Evolutionary conservation across 164 flowering plant species (phyloP).

Genomic region (Brasenia schreberi): DNA sequence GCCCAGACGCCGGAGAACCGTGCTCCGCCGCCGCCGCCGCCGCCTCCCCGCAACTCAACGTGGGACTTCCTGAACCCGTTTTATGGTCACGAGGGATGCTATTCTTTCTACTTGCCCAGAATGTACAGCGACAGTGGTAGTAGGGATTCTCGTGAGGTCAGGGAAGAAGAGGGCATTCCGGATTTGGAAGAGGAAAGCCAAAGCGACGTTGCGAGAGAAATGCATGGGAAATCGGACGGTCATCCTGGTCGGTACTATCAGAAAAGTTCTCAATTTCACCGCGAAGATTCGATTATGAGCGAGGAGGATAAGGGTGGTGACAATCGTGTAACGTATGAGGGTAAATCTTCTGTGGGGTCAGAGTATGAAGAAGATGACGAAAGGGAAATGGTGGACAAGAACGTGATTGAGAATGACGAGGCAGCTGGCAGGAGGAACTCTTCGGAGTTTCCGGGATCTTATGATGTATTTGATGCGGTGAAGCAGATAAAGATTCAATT

Average conservation of each 20-base stretch:
- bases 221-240: slow-evolving; percentile 38
- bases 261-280: neutral
- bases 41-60: slow-evolving; percentile 55
- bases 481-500: slow-evolving; percentile 62
- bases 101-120: slow-evolving; percentile 38
- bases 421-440: slow-evolving; percentile 26
- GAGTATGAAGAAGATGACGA: slow-evolving; percentile 17
- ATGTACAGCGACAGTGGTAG: slow-evolving; percentile 11
- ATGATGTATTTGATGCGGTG: slow-evolving; percentile 37
- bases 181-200: slow-evolving; percentile 77
- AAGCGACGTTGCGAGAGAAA: slow-evolving; percentile 74
- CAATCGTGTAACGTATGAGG: neutral
- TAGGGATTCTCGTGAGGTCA: slow-evolving; percentile 64
- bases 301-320: slow-evolving; percentile 8
- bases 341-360: slow-evolving; percentile 7
- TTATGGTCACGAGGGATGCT: slow-evolving; percentile 28
- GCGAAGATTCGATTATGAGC: slow-evolving; percentile 4
- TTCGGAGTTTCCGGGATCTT: slow-evolving; percentile 17
- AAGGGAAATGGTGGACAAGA: slow-evolving; percentile 63
- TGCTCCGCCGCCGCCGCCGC: slow-evolving; percentile 21
- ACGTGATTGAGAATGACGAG: slow-evolving; percentile 38
- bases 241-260: neutral
- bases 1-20: neutral
- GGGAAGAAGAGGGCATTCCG: slow-evolving; percentile 97
- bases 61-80: slow-evolving; percentile 89